Evolutionary conservation across 805 yeast genomes (phyloP), one percentile per base, ranked within the genome.

Genomic region (Nakazawaea pomicola): DNA sequence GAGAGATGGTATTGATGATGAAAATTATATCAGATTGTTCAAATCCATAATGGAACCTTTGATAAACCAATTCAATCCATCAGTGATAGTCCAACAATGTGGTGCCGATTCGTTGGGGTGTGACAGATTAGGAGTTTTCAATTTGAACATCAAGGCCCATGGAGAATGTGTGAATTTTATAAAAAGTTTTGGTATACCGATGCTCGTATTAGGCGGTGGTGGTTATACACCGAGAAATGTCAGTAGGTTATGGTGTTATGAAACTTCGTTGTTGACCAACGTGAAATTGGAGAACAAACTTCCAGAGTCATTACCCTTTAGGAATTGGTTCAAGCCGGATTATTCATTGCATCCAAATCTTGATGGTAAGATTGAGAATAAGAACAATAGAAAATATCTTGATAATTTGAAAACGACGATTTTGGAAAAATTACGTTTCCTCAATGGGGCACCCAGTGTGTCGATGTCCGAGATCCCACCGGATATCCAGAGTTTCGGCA

Each of bases 221-320:
- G 99, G 99, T 15, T 91, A 91, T 62, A 93, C 99, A 2, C 95
- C 95, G 57, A 73, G 97, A 54, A 91, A 91, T 56, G 99, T 91
- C 11, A 83, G 95, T 29, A 71, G 98, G 51, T 73, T 95, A 24
- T 91, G 99, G 99, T 83, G 96, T 52, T 89, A 83, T 60, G 99
- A 91, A 62, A 91, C 98, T 1, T 91, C 96, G 27, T 71, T 93
- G 20, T 72, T 91, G 56, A 82, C 93, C 49, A 83, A 86, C 51
- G 87, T 83, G 11, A 72, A 81, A 36, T 66, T 91, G 52, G 85
- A 87, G 19, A 64, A 81, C n/a, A 82, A 78, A 51, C 65, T 90
- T 25, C 96, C 96, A 0, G 74, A 74, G 27, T 70, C 68, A 27
- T 61, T 87, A 40, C 95, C 96, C 2, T 85, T 87, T 45, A 76